Base-by-base conservation (phyloP, 1,284 basidiomycete genomes). In the Leccinum pachyderme region DNA sequence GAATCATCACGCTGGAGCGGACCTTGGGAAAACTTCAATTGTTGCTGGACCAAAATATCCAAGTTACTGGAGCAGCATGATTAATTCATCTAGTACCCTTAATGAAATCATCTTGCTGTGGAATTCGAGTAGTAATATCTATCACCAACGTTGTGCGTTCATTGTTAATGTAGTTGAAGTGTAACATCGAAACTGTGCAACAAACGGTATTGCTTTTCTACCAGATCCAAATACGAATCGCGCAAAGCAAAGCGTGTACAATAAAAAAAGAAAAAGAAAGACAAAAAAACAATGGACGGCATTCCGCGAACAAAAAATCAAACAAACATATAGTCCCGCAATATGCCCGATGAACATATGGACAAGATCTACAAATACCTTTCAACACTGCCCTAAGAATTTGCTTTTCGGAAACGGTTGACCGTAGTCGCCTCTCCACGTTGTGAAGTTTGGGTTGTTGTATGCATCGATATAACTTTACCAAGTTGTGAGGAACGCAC, bases 1-100 rank as follows among this genome's bases (percentile, higher is more conserved):
- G 91, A 0, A 89, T 91, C 48, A 84, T 96, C 61, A 83, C 86
- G 12, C 75, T 95, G 47, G 83, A 86, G 72, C 81, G 89, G 75
- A 90, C 83, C 59, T 74, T 93, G 66, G 66, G 63, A 52, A 84
- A 78, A 67, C 69, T 89, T 59, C 78, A 80, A 56, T 58, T 51
- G 27, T 55, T 80, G 49, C 55, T 65, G 49, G 66, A 70, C 44
- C 63, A 32, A 45, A 57, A 57, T 41, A 41, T 41, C 49, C 58
- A 58, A 45, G 47, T 27, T 32, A 58, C 49, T n/a, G 24, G 55
- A 53, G 52, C 53, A 58, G 53, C 54, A 57, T 55, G 56, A 67
- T 52, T 56, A 47, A 58, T 47, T 9, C 18, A 55, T 56, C 47
- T 57, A 54, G 47, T 56, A 57, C 61, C 12, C 58, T 46, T 55